Conservation (phyloP, 1,284 basidiomycete species). For the Singerocomus rubriflavus region DNA sequence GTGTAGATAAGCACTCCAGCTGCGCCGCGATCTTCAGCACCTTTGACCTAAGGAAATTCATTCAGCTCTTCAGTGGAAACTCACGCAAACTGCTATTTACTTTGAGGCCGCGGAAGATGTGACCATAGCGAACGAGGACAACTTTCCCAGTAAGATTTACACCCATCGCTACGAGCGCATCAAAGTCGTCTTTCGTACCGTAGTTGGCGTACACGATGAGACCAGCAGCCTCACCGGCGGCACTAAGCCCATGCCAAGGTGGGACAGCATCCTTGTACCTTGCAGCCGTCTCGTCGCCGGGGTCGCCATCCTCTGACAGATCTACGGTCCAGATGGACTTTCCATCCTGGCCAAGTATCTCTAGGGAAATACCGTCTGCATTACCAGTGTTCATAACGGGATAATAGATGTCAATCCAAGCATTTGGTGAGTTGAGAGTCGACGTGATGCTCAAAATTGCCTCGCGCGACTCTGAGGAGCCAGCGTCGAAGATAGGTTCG, state of each 20-base stretch:
- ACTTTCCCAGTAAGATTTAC: conserved; percentile 79
- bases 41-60: conserved; percentile 55
- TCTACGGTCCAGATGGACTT: conserved; percentile 66
- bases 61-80: not conserved
- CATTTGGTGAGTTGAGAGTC: conserved; percentile 46
- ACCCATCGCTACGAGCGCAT: conserved; percentile 56
- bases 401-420: conserved; percentile 83
- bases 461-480: conserved; percentile 58
- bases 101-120: conserved; percentile 81
- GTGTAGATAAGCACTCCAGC: conserved; percentile 78
- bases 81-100: conserved; percentile 32
- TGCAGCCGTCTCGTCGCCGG: conserved; percentile 58
- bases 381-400: conserved; percentile 71
- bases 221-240: conserved; percentile 62
- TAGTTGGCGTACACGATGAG: conserved; percentile 81
- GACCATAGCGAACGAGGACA: conserved; percentile 82
- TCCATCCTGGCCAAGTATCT: conserved; percentile 57
- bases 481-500: conserved; percentile 62
- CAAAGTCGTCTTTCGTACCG: conserved; percentile 78
- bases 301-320: conserved; percentile 66
- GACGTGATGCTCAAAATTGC: conserved; percentile 57
- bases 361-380: conserved; percentile 59
- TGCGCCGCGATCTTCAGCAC: conserved; percentile 82
- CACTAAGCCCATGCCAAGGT: conserved; percentile 70
- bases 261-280: conserved; percentile 57